Evolutionary conservation across 2,329 filamentous ascomycete species (phyloP).

Genomic region (Sarocladium kiliense): DNA sequence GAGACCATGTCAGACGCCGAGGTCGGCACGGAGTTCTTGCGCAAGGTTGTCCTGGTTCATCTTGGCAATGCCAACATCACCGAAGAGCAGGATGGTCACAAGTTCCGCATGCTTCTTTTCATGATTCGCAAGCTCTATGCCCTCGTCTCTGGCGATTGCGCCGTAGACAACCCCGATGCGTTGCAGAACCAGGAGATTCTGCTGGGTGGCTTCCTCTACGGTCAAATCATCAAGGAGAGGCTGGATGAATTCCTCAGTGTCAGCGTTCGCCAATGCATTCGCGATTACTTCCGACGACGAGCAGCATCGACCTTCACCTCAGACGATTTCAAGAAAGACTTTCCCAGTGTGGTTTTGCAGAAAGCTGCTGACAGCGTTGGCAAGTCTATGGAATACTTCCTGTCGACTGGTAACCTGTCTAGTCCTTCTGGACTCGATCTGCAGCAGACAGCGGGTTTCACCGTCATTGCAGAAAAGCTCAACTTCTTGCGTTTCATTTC

Average conservation of each 20-base stretch:
- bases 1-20: slow-evolving; percentile 83
- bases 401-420: slow-evolving; percentile 90
- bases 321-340: slow-evolving; percentile 72
- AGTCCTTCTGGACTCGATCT: slow-evolving; percentile 89
- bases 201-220: slow-evolving; percentile 87
- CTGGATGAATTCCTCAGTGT: slow-evolving; percentile 78
- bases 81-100: slow-evolving; percentile 79
- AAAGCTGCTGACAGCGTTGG: slow-evolving; percentile 87
- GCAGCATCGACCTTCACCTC: slow-evolving; percentile 70
- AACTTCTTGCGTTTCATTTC: slow-evolving; percentile 98
- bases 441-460: slow-evolving; percentile 92
- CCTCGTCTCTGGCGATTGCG: slow-evolving; percentile 85
- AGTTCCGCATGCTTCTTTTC: slow-evolving; percentile 89
- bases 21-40: slow-evolving; percentile 84
- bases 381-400: slow-evolving; percentile 84
- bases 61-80: slow-evolving; percentile 82
- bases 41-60: slow-evolving; percentile 87
- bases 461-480: slow-evolving; percentile 95
- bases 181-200: slow-evolving; percentile 95
- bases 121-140: slow-evolving; percentile 96
- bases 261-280: slow-evolving; percentile 44
- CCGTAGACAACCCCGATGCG: slow-evolving; percentile 92
- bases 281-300: slow-evolving; percentile 51
- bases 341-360: slow-evolving; percentile 70
- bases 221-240: slow-evolving; percentile 91